Evolutionary conservation across 805 yeast genomes (phyloP).

Genomic region (Zygotorulaspora florentina): DNA sequence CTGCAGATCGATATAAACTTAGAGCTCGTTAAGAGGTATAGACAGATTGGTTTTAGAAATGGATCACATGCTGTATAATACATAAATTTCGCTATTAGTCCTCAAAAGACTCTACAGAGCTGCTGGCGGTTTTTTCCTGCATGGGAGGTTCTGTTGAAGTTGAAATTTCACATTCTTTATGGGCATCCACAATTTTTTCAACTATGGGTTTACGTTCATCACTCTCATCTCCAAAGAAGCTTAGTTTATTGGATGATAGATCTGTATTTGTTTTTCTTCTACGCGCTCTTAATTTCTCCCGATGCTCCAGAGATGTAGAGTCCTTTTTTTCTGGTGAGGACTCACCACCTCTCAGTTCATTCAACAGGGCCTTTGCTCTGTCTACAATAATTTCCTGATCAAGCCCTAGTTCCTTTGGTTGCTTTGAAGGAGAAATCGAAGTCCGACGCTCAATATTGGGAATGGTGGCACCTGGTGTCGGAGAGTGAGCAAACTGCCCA

Average conservation of each 20-base stretch:
- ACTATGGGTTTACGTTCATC: not conserved
- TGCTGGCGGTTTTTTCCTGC: not conserved
- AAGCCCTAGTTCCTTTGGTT: constrained; percentile 4
- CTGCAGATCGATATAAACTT: no score
- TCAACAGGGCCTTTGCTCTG: constrained; percentile 60
- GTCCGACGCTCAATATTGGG: not conserved
- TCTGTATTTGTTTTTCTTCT: constrained; percentile 19
- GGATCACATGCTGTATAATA: no score
- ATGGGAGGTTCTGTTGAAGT: not conserved
- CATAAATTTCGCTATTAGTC: no score
- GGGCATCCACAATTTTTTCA: not conserved
- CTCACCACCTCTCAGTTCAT: constrained; percentile 49
- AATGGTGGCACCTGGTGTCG: constrained; percentile 7
- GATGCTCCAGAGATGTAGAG: constrained; percentile 26
- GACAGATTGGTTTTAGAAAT: no score
- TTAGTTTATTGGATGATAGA: constrained; percentile 13
- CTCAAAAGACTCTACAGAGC: no score
- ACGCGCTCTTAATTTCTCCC: constrained; percentile 28
- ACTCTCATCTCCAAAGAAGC: constrained; percentile 14
- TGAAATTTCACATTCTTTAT: not conserved
- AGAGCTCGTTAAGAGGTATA: no score
- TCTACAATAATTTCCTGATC: constrained; percentile 31
- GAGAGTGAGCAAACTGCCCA: not conserved
- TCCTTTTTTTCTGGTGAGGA: constrained; percentile 21
- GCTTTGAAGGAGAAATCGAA: constrained; percentile 1